Base-by-base conservation (phyloP, 2,329 filamentous ascomycete genomes). In the Lasiodiplodia citricola region DNA sequence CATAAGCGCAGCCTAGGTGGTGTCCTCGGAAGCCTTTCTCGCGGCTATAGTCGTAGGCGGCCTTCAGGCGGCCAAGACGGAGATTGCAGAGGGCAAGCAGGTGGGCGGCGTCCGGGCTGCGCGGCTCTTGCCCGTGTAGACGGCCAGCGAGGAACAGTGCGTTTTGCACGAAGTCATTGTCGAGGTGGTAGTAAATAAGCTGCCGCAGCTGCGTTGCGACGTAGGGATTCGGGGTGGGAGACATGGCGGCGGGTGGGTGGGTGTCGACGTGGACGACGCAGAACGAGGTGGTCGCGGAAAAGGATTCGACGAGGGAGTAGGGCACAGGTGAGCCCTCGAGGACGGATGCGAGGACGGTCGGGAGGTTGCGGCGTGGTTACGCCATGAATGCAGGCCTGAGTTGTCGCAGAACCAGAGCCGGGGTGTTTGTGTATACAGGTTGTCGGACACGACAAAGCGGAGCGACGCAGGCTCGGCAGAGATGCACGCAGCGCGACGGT, bases 121-220 rank as follows among this genome's bases (percentile, higher is more conserved):
- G 90, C 28, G 91, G 88, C 75, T 98, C 95, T 74, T 95, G 92
- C 63, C 93, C 94, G 71, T 90, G 87, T 23, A 97, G 87, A 72
- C 96, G 90, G 76, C 95, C 93, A 70, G 96, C 92, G 70, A 97
- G 93, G 82, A 99, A 99, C 52, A 97, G 89, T 68, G 96, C 96
- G 78, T 97, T 98, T 68, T 94, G 90, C 77, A 92, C 87, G 47
- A 94, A 89, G 76, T 94, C 91, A 78, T 97, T 97, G 84, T 99
- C 96, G 79, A 99, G 89, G 77, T 90, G 86, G 78, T 91, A 91
- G 81, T 89, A 90, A 71, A 91, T 87, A 60, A 90, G 83, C 74
- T 90, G 87, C 75, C 88, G 84, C 75, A 91, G 83, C 78, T 91
- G 89, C 72, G 82, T 81, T 67, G 86, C 84, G 70, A 88, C 84